These are phyloP conservation scores for Neocatenulostroma microsporum DNA, from an alignment of 2,329 filamentous ascomycete species.

Conservation along the genomic window DNA sequence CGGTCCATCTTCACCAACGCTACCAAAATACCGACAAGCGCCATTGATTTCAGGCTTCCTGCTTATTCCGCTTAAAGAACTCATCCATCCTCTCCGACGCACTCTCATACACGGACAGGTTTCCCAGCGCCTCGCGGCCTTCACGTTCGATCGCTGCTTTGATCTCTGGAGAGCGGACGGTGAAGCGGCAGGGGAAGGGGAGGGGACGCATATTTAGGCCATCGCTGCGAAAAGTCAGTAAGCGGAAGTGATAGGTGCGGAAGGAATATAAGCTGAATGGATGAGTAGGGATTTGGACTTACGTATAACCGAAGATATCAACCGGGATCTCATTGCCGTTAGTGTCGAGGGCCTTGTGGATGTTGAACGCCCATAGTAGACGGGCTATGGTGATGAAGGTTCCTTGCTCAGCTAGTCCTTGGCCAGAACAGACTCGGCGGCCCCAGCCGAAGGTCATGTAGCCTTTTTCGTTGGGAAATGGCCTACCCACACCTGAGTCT, in stretches of 20 bases:
- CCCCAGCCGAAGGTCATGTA: conserved; percentile 54
- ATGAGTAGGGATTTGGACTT: conserved; percentile 26
- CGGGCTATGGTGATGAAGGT: conserved; percentile 52
- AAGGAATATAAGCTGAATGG: background rate
- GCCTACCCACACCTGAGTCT: conserved; percentile 33
- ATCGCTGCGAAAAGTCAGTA: too few relatives aligned
- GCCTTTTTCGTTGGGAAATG: conserved; percentile 35
- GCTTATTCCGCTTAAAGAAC: conserved; percentile 33
- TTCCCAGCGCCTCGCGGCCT: conserved; percentile 44
- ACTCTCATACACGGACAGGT: conserved; percentile 46
- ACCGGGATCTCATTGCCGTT: conserved; percentile 44
- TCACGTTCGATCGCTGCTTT: conserved; percentile 46
- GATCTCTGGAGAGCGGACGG: conserved; percentile 44
- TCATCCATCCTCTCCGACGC: conserved; percentile 51
- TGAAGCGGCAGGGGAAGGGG: conserved; percentile 49
- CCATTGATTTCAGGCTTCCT: conserved; percentile 4
- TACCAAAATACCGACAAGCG: too few relatives aligned
- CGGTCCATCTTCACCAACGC: too few relatives aligned
- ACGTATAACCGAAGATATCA: conserved; percentile 52
- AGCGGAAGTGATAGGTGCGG: too few relatives aligned
- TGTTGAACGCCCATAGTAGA: conserved; percentile 51
- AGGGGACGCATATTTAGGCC: conserved; percentile 53
- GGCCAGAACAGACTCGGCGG: conserved; percentile 46
- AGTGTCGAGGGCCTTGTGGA: conserved; percentile 36
- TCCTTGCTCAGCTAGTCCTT: conserved; percentile 52